Evolutionary conservation across 257 asterid species (phyloP), one percentile per base, ranked within the genome.

Genomic region (Gentiana dahurica): DNA sequence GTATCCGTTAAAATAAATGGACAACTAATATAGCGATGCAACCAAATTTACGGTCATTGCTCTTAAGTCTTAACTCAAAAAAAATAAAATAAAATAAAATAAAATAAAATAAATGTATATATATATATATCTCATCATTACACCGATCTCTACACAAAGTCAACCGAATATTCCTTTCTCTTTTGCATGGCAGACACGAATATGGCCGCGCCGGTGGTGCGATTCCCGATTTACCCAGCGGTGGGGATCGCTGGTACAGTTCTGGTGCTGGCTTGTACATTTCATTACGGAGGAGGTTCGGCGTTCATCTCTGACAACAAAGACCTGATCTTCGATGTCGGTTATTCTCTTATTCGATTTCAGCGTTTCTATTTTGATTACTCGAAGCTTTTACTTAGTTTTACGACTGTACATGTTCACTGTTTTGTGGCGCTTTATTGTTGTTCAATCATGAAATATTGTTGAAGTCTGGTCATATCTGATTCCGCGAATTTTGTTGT

Each of bases 201-300:
- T 53, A 82, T 82, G 95, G 83, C 80, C 53, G 73, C 63, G 35
- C 97, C 89, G 68, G 70, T 57, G 64, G 83, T 77, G 6, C 73
- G 80, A 6, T 85, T 85, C 51, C 90, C 94, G 73, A 77, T 88
- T 69, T 67, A 81, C 53, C 12, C 57, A 53, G 59, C 58, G 71
- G 79, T 81, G 34, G 95, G 94, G 41, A 41, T 74, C 39, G 69
- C 65, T 3, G 75, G 85, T 32, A 7, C 82, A 51, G 79, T 73
- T 3, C 55, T 85, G 63, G 72, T 81, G 15, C 46, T 88, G 41
- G 48, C 71, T 12, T 88, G 97, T 95, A 77, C 58, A 53, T 45
- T 81, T 51, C 91, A 66, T 63, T 88, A 67, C 73, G 75, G 97
- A 70, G 97, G 97, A 58, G 97, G 97, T 36, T 62, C 85, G 75